A percentile compares a stretch with the other conserved stretches of the same genome.
Evolutionary conservation across 2,329 filamentous ascomycete genomes (phyloP).

Genomic region (Fusarium denticulatum): DNA sequence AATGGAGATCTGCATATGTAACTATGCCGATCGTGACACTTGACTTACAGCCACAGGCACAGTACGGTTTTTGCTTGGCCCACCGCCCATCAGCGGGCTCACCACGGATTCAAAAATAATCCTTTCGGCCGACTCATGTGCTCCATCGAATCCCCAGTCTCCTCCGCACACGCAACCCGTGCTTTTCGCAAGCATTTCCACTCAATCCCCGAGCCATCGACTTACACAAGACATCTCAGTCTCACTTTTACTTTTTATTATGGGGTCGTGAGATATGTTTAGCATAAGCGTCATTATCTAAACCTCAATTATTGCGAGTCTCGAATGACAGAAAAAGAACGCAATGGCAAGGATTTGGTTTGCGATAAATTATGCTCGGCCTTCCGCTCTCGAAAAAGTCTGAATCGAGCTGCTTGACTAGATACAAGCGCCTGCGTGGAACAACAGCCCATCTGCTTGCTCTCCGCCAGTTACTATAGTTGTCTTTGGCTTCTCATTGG

Average conservation of each 20-base stretch:
- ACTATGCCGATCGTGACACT: constrained; percentile 11
- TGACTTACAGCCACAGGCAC: constrained; percentile 13
- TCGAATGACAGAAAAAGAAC: not conserved
- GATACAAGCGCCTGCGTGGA: not conserved
- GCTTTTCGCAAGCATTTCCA: constrained; percentile 32
- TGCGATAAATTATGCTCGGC: not conserved
- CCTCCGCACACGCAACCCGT: constrained; percentile 22
- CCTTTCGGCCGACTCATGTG: constrained; percentile 34
- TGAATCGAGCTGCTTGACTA: not conserved
- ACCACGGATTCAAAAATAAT: constrained; percentile 23
- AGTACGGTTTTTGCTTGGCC: constrained; percentile 12
- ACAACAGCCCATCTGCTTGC: not conserved
- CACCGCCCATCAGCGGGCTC: constrained; percentile 16
- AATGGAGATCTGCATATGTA: constrained; percentile 15
- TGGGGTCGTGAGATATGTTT: constrained; percentile 6
- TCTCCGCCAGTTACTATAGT: constrained; percentile 4
- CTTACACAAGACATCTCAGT: not conserved
- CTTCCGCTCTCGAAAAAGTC: not conserved
- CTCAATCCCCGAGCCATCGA: constrained; percentile 32
- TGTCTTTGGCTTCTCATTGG: constrained; percentile 1
- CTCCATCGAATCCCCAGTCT: constrained; percentile 33
- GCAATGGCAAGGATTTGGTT: constrained; percentile 6
- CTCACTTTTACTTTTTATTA: not conserved
- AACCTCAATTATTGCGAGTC: constrained; percentile 7
- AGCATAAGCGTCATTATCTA: not conserved